Evolutionary conservation across 2,329 filamentous ascomycete genomes (phyloP), one percentile per base, ranked within the genome.

Genomic region (Ilyonectria sp.): DNA sequence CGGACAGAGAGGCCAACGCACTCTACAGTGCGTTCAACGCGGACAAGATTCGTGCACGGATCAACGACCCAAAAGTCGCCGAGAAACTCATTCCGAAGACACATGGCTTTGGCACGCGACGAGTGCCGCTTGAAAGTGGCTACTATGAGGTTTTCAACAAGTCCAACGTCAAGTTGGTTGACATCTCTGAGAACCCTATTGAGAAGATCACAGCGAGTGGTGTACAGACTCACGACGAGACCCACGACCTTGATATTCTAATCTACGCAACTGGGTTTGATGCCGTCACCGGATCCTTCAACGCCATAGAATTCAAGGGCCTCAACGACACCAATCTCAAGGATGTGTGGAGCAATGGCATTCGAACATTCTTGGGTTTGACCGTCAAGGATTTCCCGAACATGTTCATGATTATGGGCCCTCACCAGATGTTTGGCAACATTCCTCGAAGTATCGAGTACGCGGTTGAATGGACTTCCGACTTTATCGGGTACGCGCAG

Each of bases 331-430:
- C 68, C 1, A 73, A 73, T 2, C 74, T 84, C 3, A 70, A 75
- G 8, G 76, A 82, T 7, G 77, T 82, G 21, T 85, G 83, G 75
- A 59, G 46, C 71, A 58, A 77, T 0, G 81, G 80, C 0, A 79
- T 80, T 3, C 74, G 75, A 33, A 83, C 83, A 0, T 82, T 81
- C 59, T 75, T 86, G 1, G 86, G 85, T 1, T 79, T 83, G 13
- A 79, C 81, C 0, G 78, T 82, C 17, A 70, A 78, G 11, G 79
- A 79, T 4, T 85, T 84, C 52, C 83, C 84, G 0, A 87, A 87
- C 58, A 86, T 87, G 77, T 83, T 84, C 63, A 82, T 83, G 81
- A 76, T 83, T 9, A 79, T 83, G 75, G 82, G 82, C 0, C 82
- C 82, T 0, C 81, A 84, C 53, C 82, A 84, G 61, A 80, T 79